These are phyloP conservation scores for Neurospora pannonica DNA, from an alignment of 495 filamentous ascomycete genomes.

Conservation along the genomic window DNA sequence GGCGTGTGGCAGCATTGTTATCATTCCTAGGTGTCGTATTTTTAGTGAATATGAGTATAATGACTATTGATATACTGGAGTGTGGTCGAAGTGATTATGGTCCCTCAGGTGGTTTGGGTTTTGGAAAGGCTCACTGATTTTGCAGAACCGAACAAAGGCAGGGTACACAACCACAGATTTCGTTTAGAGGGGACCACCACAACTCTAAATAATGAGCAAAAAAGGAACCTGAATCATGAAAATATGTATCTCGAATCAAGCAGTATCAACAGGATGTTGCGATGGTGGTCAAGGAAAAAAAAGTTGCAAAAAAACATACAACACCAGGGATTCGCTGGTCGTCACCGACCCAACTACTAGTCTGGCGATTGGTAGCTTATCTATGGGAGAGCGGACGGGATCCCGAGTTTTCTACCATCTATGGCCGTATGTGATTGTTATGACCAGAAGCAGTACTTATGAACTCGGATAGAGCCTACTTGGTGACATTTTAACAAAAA, in stretches of 20 bases:
- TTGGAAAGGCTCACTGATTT: not conserved
- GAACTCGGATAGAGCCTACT: not conserved
- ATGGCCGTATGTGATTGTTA: not conserved
- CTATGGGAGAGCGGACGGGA: slow-evolving; percentile 15
- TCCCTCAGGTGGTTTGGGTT: not conserved
- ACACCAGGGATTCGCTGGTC: slow-evolving; percentile 39
- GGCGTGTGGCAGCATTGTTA: not conserved
- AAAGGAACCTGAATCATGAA: no score
- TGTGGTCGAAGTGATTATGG: not conserved
- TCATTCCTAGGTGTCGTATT: not conserved
- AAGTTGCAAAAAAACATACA: slow-evolving; percentile 20
- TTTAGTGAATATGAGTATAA: not conserved
- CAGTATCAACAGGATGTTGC: no score
- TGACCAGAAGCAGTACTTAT: not conserved
- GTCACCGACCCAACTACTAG: slow-evolving; percentile 40
- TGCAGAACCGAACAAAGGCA: not conserved
- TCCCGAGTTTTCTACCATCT: not conserved
- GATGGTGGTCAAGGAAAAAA: no score
- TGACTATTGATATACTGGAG: not conserved
- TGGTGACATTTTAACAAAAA: not conserved
- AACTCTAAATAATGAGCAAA: not conserved
- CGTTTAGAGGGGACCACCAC: no score
- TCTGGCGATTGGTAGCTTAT: slow-evolving; percentile 11
- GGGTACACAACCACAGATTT: no score
- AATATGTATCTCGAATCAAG: no score